These are phyloP conservation scores for Cryptococcus depauperatus DNA, from an alignment of 1,284 basidiomycete genomes.

Conservation along the genomic window DNA sequence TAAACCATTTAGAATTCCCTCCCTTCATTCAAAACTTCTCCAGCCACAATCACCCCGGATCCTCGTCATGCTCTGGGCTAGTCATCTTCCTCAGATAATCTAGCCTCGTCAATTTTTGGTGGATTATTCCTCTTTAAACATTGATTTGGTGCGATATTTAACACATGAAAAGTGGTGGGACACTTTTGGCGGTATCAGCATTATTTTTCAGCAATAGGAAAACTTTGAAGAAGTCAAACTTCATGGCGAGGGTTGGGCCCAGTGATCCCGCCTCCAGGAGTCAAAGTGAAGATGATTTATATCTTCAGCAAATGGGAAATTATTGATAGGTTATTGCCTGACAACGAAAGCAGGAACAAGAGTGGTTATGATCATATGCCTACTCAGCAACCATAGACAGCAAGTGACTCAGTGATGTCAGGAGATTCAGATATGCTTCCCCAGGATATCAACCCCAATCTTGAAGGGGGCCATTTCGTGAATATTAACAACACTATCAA, in stretches of 20 bases:
- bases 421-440: too few relatives aligned
- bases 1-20: slow-evolving; percentile 3
- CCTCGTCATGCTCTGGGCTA: slow-evolving; percentile 10
- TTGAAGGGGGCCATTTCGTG: too few relatives aligned
- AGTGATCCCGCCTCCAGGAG: slow-evolving; percentile 8
- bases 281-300: slow-evolving; percentile 8
- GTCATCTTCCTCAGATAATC: slow-evolving; percentile 7
- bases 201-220: slow-evolving; percentile 11
- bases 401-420: too few relatives aligned
- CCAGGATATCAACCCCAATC: too few relatives aligned
- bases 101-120: slow-evolving; percentile 6
- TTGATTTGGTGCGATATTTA: not conserved
- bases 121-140: slow-evolving; percentile 6
- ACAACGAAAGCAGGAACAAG: too few relatives aligned
- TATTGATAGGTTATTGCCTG: too few relatives aligned
- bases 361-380: too few relatives aligned
- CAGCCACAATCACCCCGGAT: slow-evolving; percentile 11
- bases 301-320: too few relatives aligned
- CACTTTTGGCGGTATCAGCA: slow-evolving; percentile 10
- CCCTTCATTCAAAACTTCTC: slow-evolving; percentile 6
- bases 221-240: slow-evolving; percentile 4
- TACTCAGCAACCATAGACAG: too few relatives aligned
- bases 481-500: not conserved
- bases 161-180: slow-evolving; percentile 7
- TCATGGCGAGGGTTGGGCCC: slow-evolving; percentile 9